Evolutionary conservation across 805 yeast genomes (phyloP).

Genomic region (Candida loeiensis): DNA sequence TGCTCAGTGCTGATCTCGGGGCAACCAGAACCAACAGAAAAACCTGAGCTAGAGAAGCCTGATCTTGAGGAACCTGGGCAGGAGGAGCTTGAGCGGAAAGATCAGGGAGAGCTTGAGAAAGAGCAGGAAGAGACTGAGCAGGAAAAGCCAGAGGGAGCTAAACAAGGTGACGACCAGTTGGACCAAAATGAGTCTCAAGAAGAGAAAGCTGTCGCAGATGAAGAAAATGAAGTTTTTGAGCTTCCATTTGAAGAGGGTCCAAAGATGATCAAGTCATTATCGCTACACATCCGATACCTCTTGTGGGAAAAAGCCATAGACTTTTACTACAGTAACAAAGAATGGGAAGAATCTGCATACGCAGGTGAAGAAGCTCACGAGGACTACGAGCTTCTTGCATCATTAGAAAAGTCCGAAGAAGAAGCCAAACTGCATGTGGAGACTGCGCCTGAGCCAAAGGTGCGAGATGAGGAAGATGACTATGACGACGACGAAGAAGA

Average conservation of each 20-base stretch:
- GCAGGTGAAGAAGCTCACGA: constrained; percentile 30
- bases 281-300: constrained; percentile 62
- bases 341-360: constrained; percentile 12
- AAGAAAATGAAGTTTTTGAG: constrained; percentile 18
- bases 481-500: constrained; percentile 21
- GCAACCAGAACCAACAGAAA: constrained; percentile 11
- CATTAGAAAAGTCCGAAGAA: constrained; percentile 25
- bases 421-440: constrained; percentile 14
- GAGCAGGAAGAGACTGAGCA: too few species aligned
- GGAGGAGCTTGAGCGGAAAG: too few species aligned
- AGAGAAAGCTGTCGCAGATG: constrained; percentile 18
- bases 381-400: constrained; percentile 35
- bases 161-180: not conserved
- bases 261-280: constrained; percentile 36
- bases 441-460: constrained; percentile 9
- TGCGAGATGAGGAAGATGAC: constrained; percentile 39
- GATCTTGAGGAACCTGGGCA: too few species aligned
- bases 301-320: constrained; percentile 72
- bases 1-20: constrained; percentile 20
- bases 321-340: constrained; percentile 29
- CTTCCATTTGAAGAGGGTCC: constrained; percentile 41
- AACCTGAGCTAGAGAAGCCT: constrained; percentile 2
- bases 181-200: constrained; percentile 15
- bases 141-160: constrained; percentile 15
- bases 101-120: too few species aligned